Percentiles rank a stretch among this genome's conserved stretches.
These are phyloP conservation scores for Somion occarium DNA, from an alignment of 1,284 basidiomycete genomes.

Conservation along the genomic window DNA sequence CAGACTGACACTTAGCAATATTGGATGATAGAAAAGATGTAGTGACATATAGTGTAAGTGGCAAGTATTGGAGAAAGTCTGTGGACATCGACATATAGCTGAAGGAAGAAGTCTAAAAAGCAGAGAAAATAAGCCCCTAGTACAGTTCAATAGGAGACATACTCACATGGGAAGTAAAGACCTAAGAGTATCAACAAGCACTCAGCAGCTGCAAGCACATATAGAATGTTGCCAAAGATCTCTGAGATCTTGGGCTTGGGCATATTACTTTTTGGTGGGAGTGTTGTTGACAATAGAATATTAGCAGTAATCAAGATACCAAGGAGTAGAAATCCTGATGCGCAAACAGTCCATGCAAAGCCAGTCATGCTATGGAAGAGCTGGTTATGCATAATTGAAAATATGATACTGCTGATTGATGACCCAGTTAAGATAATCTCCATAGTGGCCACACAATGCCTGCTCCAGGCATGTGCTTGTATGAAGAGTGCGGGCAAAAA, in stretches of 20 bases:
- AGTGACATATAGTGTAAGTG: constrained; percentile 6
- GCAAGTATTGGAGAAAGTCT: constrained; percentile 1
- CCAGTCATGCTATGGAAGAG: constrained; percentile 20
- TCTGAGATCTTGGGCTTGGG: constrained; percentile 3
- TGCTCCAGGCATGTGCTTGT: constrained; percentile 30
- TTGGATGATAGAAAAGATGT: not conserved
- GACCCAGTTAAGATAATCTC: constrained; percentile 25
- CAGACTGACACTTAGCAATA: not conserved
- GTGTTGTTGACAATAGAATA: constrained; percentile 9
- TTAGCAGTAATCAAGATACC: constrained; percentile 14
- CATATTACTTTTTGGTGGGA: not conserved
- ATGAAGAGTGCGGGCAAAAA: constrained; percentile 28
- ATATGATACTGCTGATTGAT: constrained; percentile 22
- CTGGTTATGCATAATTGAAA: constrained; percentile 27
- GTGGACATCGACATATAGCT: constrained; percentile 3
- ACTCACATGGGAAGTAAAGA: constrained; percentile 2
- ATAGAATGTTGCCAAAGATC: constrained; percentile 10
- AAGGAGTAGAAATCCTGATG: constrained; percentile 12
- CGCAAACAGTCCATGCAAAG: constrained; percentile 23
- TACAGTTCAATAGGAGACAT: not conserved
- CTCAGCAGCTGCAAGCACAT: not conserved
- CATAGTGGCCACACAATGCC: constrained; percentile 13
- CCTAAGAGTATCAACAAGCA: constrained; percentile 1
- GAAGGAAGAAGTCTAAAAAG: constrained; percentile 7
- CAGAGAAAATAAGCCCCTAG: not conserved